These are phyloP conservation scores for Crepidotus variabilis DNA, from an alignment of 768 basidiomycete genomes.

Conservation along the genomic window DNA sequence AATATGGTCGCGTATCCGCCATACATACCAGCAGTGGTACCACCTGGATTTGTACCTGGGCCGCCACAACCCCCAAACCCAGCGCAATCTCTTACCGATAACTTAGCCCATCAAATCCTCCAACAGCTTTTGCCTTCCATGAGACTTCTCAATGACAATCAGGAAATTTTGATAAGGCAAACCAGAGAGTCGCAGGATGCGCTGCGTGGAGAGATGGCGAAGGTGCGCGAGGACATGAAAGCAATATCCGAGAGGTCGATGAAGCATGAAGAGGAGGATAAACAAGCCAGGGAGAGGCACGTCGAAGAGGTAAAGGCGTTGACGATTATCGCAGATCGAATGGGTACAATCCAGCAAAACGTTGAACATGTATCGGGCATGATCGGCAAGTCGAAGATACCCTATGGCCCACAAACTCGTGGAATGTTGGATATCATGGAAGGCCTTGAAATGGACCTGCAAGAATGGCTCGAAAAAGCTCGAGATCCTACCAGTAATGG, in stretches of 20 bases:
- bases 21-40: neutral
- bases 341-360: neutral
- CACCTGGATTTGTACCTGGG: neutral
- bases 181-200: neutral
- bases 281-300: neutral
- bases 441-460: neutral
- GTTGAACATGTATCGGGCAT: neutral
- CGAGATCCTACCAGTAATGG: neutral
- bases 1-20: neutral
- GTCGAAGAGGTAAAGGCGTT: neutral
- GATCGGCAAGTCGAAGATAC: neutral
- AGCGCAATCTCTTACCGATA: neutral
- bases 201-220: neutral
- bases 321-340: neutral
- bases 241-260: neutral
- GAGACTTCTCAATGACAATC: neutral
- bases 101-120: neutral
- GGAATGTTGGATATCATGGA: neutral
- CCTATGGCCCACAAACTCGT: neutral
- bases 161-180: neutral
- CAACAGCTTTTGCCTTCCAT: neutral
- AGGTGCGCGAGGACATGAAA: neutral
- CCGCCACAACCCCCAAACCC: neutral
- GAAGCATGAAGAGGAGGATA: neutral
- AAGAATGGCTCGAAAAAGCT: neutral